Evolutionary conservation across 345 rosid genomes (phyloP), one percentile per base, ranked within the genome.

Genomic region (Mangifera indica): DNA sequence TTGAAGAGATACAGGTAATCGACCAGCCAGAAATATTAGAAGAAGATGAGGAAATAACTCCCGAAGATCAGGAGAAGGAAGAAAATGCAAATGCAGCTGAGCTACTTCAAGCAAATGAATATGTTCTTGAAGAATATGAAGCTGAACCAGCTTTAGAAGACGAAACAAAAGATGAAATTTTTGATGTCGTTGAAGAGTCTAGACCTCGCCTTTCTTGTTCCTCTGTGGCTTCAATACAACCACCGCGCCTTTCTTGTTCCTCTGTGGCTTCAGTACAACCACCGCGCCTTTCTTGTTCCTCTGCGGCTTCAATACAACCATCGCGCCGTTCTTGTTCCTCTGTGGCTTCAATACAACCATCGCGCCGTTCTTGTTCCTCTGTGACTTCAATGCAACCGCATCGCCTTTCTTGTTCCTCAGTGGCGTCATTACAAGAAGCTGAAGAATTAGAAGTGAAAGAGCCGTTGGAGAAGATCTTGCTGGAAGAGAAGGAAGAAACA

Each of bases 61-160:
- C 32, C 32, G 32, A 65, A 68, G 82, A 78, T 74, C 68, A 59
- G 29, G 72, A 61, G 4, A 63, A 75, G 45, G 67, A 77, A 52
- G 83, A 61, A 46, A 81, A 76, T 25, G 74, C 70, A 72, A 81
- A 76, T 34, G 74, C 70, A 72, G 79, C 70, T 1, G 56, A 63
- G 18, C 32, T 70, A 34, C 54, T 78, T 13, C 76, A 68, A 74
- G 77, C 44, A 58, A 78, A 60, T 40, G 85, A 82, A 48, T 62
- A 81, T 0, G 75, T 72, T 22, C 64, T 72, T 18, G 82, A 61
- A 55, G 63, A 49, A 49, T 18, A 5, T 49, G 18, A 49, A 49
- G 7, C 79, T 8, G 79, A 80, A 45, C 76, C 64, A 69, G 76
- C 60, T 34, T 26, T 9, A 52, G 49, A 60, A 40, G 52, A 54